These are phyloP conservation scores for Fusarium annulatum DNA, from an alignment of 2,329 filamentous ascomycete genomes.

Conservation along the genomic window DNA sequence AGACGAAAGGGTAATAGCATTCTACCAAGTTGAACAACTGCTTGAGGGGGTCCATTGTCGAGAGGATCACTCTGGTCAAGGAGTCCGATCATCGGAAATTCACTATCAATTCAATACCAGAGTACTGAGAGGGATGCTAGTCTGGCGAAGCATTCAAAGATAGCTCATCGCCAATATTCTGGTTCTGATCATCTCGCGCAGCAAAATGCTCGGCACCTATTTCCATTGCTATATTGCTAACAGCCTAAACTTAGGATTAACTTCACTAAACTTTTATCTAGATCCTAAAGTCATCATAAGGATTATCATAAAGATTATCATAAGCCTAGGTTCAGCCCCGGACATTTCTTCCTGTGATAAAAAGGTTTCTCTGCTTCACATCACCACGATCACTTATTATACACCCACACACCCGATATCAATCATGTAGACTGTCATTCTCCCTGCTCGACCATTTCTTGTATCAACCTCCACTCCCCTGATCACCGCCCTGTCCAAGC, in stretches of 20 bases:
- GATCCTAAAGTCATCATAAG: background rate
- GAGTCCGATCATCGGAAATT: no score
- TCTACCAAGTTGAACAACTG: no score
- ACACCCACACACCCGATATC: background rate
- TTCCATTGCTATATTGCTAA: no score
- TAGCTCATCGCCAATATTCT: background rate
- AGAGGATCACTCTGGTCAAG: no score
- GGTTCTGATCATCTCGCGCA: background rate
- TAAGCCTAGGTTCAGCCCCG: background rate
- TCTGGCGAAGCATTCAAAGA: background rate
- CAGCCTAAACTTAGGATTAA: background rate
- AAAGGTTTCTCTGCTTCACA: background rate
- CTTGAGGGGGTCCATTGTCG: no score
- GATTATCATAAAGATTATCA: background rate
- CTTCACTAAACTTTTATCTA: background rate
- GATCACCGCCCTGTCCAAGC: background rate
- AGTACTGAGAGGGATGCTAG: background rate
- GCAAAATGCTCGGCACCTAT: background rate
- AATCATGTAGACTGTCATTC: background rate
- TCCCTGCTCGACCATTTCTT: background rate
- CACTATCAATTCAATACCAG: background rate
- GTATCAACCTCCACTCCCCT: background rate
- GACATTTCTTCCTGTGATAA: background rate
- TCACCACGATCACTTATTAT: background rate
- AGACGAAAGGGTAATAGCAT: no score